These are phyloP conservation scores for Fraxinus anomala DNA, from an alignment of 257 asterid species.

Conservation along the genomic window DNA sequence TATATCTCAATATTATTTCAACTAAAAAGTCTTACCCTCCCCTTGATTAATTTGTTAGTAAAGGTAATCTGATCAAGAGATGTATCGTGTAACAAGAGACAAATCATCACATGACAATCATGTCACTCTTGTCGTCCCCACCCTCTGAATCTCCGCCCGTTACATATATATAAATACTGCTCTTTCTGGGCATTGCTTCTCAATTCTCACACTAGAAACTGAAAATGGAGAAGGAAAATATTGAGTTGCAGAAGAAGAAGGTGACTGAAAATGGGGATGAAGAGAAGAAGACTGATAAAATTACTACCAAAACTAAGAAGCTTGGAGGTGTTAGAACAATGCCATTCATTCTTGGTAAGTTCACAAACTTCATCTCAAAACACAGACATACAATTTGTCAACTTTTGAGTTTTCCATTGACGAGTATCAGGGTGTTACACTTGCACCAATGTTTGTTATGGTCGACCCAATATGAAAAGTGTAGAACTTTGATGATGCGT, in stretches of 20 bases:
- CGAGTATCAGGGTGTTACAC: no score
- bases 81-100: slow-evolving; percentile 25
- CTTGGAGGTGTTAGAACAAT: slow-evolving; percentile 76
- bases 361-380: background rate
- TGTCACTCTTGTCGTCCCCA: slow-evolving; percentile 38
- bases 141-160: slow-evolving; percentile 17
- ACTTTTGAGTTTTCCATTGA: background rate
- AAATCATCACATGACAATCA: slow-evolving; percentile 37
- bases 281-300: slow-evolving; percentile 21
- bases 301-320: slow-evolving; percentile 24
- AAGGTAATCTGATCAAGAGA: slow-evolving; percentile 1
- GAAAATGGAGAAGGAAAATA: slow-evolving; percentile 31
- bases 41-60: background rate
- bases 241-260: slow-evolving; percentile 39
- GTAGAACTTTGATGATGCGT: background rate
- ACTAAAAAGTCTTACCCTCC: background rate
- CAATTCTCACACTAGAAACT: slow-evolving; percentile 12
- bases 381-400: background rate
- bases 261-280: slow-evolving; percentile 42
- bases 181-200: slow-evolving; percentile 5
- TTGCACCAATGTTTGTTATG: no score
- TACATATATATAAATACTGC: slow-evolving; percentile 32
- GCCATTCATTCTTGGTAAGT: slow-evolving; percentile 82
- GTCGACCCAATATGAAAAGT: background rate
- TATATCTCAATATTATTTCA: no score